Evolutionary conservation across 257 asterid genomes (phyloP).

Genomic region (Solanum lycopersicoides): DNA sequence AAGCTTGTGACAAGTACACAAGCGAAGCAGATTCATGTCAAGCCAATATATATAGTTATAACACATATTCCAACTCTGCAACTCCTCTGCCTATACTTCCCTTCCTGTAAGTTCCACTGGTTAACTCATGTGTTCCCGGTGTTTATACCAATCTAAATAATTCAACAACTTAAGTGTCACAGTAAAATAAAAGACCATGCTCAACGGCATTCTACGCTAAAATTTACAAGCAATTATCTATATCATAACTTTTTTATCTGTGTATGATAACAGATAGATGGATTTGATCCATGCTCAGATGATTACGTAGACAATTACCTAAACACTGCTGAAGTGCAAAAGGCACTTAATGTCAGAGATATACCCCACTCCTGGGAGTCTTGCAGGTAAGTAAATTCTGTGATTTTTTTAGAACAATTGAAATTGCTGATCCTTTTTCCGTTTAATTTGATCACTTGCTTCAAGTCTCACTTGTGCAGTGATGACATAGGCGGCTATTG

Average conservation of each 20-base stretch:
- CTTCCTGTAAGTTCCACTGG: conserved; percentile 1
- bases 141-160: background rate
- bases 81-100: background rate
- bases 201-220: background rate
- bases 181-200: background rate
- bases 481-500: background rate
- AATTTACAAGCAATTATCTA: background rate
- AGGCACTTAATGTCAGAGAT: conserved; percentile 37
- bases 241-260: background rate
- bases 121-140: background rate
- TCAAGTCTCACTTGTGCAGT: conserved; percentile 1
- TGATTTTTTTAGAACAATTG: background rate
- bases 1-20: conserved; percentile 1
- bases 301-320: conserved; percentile 24
- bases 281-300: conserved; percentile 47
- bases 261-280: conserved; percentile 13
- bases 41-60: conserved; percentile 17
- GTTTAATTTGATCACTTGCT: background rate
- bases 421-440: background rate
- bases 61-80: conserved; percentile 52
- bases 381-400: conserved; percentile 29
- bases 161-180: background rate
- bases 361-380: conserved; percentile 29
- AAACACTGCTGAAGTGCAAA: conserved; percentile 39
- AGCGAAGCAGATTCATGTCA: conserved; percentile 3